phyloP scores from a whole-genome alignment of 23 red algal species.

The Gracilariopsis chorda region DNA sequence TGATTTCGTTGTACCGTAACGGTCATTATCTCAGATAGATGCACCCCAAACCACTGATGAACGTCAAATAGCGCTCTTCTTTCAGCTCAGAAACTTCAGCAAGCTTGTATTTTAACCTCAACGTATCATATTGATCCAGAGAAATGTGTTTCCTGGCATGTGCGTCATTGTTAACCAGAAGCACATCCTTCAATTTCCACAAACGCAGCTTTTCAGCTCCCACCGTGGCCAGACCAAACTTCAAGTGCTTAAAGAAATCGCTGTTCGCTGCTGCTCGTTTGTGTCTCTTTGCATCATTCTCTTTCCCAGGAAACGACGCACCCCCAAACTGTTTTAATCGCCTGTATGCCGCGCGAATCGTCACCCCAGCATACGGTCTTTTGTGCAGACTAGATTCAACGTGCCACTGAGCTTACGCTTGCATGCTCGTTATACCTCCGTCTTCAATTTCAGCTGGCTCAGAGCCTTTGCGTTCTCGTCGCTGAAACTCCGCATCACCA shows the following conservation, averaged over 20 bases:
- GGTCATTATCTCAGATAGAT: conserved; percentile 18
- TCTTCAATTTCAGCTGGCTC: not conserved
- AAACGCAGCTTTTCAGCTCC: not conserved
- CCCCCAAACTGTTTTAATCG: not conserved
- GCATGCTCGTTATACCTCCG: not conserved
- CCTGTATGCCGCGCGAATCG: not conserved
- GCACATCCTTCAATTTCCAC: not conserved
- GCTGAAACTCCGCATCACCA: not conserved
- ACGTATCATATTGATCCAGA: not conserved
- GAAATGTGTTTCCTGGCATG: not conserved
- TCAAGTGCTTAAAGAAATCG: not conserved
- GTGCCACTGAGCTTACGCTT: not conserved
- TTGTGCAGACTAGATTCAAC: not conserved
- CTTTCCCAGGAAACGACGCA: not conserved
- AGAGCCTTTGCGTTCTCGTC: not conserved
- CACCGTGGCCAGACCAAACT: not conserved
- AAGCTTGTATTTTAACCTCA: conserved; percentile 5
- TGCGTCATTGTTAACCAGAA: not conserved
- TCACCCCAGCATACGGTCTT: no score
- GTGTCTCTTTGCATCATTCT: not conserved
- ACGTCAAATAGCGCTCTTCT: not conserved
- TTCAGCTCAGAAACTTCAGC: conserved; percentile 1
- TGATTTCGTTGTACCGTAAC: no score
- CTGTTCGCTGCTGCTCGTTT: not conserved
- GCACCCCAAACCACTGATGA: not conserved